Evolutionary conservation across 805 yeast species (phyloP), one percentile per base, ranked within the genome.

Genomic region (Yamadazyma ubonensis): DNA sequence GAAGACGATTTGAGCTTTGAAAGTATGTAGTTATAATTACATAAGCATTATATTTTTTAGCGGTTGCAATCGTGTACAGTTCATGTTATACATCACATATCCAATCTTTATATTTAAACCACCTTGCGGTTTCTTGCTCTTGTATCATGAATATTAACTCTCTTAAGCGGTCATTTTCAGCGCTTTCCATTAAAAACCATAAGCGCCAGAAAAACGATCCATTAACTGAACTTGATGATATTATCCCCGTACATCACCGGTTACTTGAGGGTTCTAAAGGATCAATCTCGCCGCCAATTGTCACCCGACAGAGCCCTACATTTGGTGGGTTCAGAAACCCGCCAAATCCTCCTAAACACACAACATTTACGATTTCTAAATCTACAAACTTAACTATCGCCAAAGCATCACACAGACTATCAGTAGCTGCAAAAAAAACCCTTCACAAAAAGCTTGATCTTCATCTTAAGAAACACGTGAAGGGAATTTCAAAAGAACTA

Each of bases 151-250:
- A 14, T 9, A 15, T 29, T 29, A 6, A 14, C n/a, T 29, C 33
- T 10, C 40, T 37, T n/a, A 37, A 37, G 30, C 29, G 40, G 5
- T 21, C 35, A 30, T 37, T 37, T 9, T 29, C 40, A 10, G 22
- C 21, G 12, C 33, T 37, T 23, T 30, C 40, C 10, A 10, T 37
- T 12, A 25, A 14, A 2, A 26, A 26, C 22, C 20, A 23, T 3
- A 29, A 29, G 11, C 33, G 33, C 21, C 33, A 29, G n/a, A 23
- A 23, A 12, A 23, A 23, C 26, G 8, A 23, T 12, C 12, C 9
- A 10, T 23, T 23, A 12, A 23, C 26, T 12, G n/a, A 6, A 4
- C 8, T 23, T 4, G 26, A 23, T 4, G 26, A 4, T 23, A 10
- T 12, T 12, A 10, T 10, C 4, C 26, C 26, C 3, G 26, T 23